Evolutionary conservation across 805 yeast genomes (phyloP), one percentile per base, ranked within the genome.

Genomic region (Barnettozyma californica): DNA sequence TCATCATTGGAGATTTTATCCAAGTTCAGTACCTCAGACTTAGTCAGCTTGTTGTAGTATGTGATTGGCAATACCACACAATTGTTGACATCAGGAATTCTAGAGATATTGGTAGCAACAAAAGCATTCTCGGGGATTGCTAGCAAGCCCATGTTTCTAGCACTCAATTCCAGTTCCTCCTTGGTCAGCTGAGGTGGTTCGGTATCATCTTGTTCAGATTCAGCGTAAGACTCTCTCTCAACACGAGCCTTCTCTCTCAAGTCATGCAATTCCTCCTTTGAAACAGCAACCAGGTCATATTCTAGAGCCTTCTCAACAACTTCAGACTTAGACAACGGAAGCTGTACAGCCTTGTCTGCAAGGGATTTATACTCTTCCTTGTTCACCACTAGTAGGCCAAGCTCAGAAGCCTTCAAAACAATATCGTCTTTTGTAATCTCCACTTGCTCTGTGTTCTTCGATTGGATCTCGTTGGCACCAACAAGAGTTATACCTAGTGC

Each of bases 31-130:
- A 67, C 48, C 43, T 74, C 78, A 20, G 67, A 72, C 47, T 76
- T 73, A 26, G 77, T 61, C 52, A 85, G 65, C 59, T 78, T 78
- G 53, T 77, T 76, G 64, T 82, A 85, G 60, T 84, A 84, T 2
- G 81, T 72, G 6, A 75, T 68, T 6, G 92, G 90, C 31, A 85
- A 60, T 9, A 83, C 81, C 50, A 81, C 83, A 31, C 83, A 81
- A 52, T 78, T 76, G 4, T 69, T 64, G 11, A 72, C 63, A 54
- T 83, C 87, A 4, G 86, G 80, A 5, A 65, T 65, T 53, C 76
- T 71, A 9, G 78, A 75, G 34, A 75, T 75, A 1, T 85, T 80
- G 1, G 90, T 83, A 1, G 87, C 81, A 51, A 84, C 69, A 55
- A 77, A 83, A 2, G 81, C 70, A n/a, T 73, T 62, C 44, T 71